Percentiles rank a stretch among this genome's conserved stretches.
These are phyloP conservation scores for Pythium phragmiticola DNA, from an alignment of 352 stramenopile species.

Conservation along the genomic window DNA sequence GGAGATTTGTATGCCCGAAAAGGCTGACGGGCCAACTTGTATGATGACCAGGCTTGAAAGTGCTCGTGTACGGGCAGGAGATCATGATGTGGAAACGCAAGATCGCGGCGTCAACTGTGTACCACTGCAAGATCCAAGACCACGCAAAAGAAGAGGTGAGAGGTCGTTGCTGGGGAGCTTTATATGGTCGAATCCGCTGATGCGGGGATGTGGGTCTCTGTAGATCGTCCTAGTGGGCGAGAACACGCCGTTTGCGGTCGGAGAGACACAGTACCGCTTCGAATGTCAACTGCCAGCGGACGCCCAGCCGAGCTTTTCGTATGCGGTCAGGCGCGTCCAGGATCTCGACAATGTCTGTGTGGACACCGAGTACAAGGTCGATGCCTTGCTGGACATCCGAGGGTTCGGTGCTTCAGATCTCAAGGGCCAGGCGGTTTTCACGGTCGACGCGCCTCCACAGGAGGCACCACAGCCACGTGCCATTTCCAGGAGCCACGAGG, in stretches of 20 bases:
- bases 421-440: background rate
- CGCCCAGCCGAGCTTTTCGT: slow-evolving; percentile 9
- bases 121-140: background rate
- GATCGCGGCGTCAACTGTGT: background rate
- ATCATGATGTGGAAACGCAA: slow-evolving; percentile 8
- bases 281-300: background rate
- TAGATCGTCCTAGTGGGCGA: background rate
- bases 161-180: too few relatives aligned
- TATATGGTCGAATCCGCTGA: too few relatives aligned
- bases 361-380: slow-evolving; percentile 7
- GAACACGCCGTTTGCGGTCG: background rate
- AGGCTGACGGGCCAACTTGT: too few relatives aligned
- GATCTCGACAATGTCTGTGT: slow-evolving; percentile 2
- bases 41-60: background rate
- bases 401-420: background rate
- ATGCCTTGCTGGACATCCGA: background rate
- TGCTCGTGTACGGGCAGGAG: slow-evolving; percentile 4
- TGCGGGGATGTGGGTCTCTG: background rate
- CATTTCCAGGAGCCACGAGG: background rate
- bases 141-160: slow-evolving; percentile 6
- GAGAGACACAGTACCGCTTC: slow-evolving; percentile 9
- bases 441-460: background rate
- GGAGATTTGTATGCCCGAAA: background rate
- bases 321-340: slow-evolving; percentile 1
- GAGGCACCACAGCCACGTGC: background rate